Conservation (phyloP, 2,329 filamentous ascomycete genomes). For the Alternaria sp. region DNA sequence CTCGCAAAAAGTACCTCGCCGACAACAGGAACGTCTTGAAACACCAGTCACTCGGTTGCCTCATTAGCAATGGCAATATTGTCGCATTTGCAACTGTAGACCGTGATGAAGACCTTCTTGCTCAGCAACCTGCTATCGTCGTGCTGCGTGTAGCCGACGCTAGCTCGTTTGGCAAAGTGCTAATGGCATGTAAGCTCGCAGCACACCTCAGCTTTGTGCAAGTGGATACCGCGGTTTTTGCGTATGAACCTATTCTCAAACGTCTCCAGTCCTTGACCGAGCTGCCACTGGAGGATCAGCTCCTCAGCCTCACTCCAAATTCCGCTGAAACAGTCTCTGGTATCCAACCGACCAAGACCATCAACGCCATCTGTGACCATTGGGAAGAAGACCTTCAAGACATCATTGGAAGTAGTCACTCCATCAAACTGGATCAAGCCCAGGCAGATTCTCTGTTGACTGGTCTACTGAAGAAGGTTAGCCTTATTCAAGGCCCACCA, state of each 20-base stretch:
- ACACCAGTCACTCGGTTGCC: constrained; percentile 68
- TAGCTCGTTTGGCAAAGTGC: constrained; percentile 55
- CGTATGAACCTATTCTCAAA: constrained; percentile 71
- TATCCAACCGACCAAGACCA: constrained; percentile 33
- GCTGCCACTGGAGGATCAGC: constrained; percentile 63
- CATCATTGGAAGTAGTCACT: constrained; percentile 24
- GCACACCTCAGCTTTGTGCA: constrained; percentile 60
- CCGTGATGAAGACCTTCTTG: constrained; percentile 59
- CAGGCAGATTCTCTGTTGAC: constrained; percentile 66
- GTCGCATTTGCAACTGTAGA: constrained; percentile 68
- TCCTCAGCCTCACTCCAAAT: constrained; percentile 53
- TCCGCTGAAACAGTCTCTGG: constrained; percentile 31
- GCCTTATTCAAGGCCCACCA: constrained; percentile 77
- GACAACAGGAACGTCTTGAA: constrained; percentile 61
- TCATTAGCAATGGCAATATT: constrained; percentile 62
- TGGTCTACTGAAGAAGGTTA: constrained; percentile 63
- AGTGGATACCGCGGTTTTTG: constrained; percentile 72
- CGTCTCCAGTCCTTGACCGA: constrained; percentile 65
- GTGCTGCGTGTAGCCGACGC: constrained; percentile 62
- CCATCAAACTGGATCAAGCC: constrained; percentile 58
- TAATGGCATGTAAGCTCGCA: constrained; percentile 48
- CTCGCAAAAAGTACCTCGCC: constrained; percentile 57
- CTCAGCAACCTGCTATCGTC: constrained; percentile 56
- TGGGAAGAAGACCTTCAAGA: constrained; percentile 29
- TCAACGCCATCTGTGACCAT: constrained; percentile 31